Percentiles rank a stretch among this genome's conserved stretches.
Conservation (phyloP, 257 asterid genomes). For the Primulina huaijiensis region DNA sequence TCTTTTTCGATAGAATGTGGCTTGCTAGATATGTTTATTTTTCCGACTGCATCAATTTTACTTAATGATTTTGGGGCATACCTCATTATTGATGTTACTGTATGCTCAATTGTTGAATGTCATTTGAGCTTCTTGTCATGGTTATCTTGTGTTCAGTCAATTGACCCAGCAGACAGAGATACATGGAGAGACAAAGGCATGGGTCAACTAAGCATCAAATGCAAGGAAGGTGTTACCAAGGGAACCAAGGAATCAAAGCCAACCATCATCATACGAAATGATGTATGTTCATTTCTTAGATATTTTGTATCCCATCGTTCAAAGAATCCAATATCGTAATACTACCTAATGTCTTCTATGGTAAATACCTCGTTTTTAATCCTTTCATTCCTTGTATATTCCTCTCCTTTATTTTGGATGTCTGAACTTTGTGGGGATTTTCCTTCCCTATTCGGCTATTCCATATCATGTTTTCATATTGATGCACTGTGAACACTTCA, state of each 20-base stretch:
- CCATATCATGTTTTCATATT: background rate
- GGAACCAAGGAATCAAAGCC: conserved; percentile 93
- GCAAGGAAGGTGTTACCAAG: conserved; percentile 80
- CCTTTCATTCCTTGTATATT: background rate
- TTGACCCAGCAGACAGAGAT: conserved; percentile 72
- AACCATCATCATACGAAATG: conserved; percentile 79
- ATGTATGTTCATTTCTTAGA: conserved; percentile 51
- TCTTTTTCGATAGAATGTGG: background rate
- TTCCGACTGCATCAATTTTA: conserved; percentile 13
- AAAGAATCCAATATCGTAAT: background rate
- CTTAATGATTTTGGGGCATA: background rate
- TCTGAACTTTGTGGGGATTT: conserved; percentile 5
- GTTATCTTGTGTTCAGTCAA: conserved; percentile 52
- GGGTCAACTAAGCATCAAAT: conserved; percentile 82
- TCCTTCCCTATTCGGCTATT: background rate
- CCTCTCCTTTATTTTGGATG: background rate
- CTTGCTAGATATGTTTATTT: conserved; percentile 7
- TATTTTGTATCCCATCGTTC: conserved; percentile 11
- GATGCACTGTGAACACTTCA: background rate
- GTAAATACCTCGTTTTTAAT: background rate
- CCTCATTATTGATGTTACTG: background rate
- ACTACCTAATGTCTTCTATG: background rate
- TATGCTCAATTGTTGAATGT: background rate
- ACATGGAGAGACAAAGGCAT: conserved; percentile 92
- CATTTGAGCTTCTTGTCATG: conserved; percentile 9